Evolutionary conservation across 108 stramenopile genomes (phyloP), one percentile per base, ranked within the genome.

Genomic region (Phaeodactylum tricornutum): DNA sequence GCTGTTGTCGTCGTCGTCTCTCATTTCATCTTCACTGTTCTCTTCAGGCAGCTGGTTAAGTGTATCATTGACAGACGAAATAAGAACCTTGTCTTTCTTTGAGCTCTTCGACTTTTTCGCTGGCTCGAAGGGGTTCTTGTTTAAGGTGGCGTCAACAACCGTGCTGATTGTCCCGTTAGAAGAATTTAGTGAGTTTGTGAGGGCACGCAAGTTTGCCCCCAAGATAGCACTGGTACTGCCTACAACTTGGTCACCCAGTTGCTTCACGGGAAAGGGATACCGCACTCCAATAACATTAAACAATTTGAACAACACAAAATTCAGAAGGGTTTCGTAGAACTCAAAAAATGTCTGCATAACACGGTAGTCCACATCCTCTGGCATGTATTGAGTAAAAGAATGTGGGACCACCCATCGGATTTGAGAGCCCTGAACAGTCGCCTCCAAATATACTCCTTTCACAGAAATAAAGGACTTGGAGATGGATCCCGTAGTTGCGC

Each of bases 271-370:
- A 16, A 93, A 70, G 7, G 96, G 96, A 61, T 92, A 98, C 8
- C 75, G 61, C 3, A 97, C 71, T 27, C 93, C 96, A 23, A 90
- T 38, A 28, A 78, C 84, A 36, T 62, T 74, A 64, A 94, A 99
- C 6, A 99, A 66, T 61, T 97, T 97, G 84, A 70, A 99, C 50
- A 98, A 53, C 5, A 92, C 94, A 71, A 98, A 98, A 42, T 84
- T 75, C 46, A 98, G 51, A 11, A 97, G 60, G 7, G 84, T 82
- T 57, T 97, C 94, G 59, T 98, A 96, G 65, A 99, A 97, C 71
- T 98, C 98, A 35, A 99, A 83, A 64, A 99, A 99, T 8, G 98
- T 99, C 21, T 82, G 47, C 96, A 99, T 98, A 50, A 99, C 93
- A 23, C 85, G 77, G 64, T 92, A 94, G 62, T 99, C 98, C 28